Base-by-base conservation (phyloP, 805 yeast species). In the Zygosaccharomyces rouxii region DNA sequence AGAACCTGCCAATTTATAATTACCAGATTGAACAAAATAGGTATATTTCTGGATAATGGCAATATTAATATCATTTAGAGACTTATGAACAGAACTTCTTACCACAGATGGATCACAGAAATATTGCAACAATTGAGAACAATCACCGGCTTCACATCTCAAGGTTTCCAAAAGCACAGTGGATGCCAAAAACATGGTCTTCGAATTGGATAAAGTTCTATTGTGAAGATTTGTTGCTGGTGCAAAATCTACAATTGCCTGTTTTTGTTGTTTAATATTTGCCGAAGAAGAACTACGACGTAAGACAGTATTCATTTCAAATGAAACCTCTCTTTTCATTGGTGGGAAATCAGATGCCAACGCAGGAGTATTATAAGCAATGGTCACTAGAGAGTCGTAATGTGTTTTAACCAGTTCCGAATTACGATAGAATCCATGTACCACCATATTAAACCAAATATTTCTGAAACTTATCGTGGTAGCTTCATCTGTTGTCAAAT, bases 391-490 rank as follows among this genome's bases (percentile, higher is more conserved):
- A 23, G 79, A 78, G 0, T 56, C 56, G 38, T 67, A 64, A 58
- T 78, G 75, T n/a, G 69, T 68, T 47, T 69, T 67, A 13, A 80
- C 76, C 59, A 82, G 71, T 11, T 72, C 71, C 0, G 94, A 81
- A 31, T 73, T 73, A 47, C 73, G 72, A n/a, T 81, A 77, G 63
- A 83, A 89, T 0, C 99, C 99, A 66, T 94, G 96, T 23, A 90
- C 86, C 3, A 84, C 92, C 75, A 94, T 73, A 60, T 92, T 94
- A 66, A 88, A 89, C 99, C 99, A 94, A 38, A 89, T 81, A 66
- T 94, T 86, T 60, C 95, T 78, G 72, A 92, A 88, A 50, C 83
- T 71, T 40, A 77, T 74, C 42, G 81, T 70, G 1, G 80, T 70
- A 1, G 70, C 71, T 35, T 79, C 78, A 53, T 83, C 68, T 19